These are phyloP conservation scores for Fusarium sp. DNA, from an alignment of 2,329 filamentous ascomycete species.

Conservation along the genomic window DNA sequence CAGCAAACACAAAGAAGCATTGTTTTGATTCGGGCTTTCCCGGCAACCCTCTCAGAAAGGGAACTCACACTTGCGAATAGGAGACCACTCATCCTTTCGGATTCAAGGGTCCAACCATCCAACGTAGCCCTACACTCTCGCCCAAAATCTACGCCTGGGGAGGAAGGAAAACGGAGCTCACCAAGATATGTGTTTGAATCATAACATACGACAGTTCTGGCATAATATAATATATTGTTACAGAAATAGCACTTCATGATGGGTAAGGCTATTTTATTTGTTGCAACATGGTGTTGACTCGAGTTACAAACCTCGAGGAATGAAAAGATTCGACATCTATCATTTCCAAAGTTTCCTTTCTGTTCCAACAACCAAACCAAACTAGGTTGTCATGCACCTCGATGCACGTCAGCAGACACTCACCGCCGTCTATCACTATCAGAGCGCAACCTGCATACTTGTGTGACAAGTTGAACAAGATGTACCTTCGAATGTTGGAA, in stretches of 20 bases:
- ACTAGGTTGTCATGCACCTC: conserved; percentile 13
- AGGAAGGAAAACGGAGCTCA: neutral
- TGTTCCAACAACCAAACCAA: neutral
- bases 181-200: neutral
- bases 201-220: neutral
- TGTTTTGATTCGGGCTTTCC: conserved; percentile 8
- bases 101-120: conserved; percentile 27
- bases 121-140: neutral
- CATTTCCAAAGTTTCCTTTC: neutral
- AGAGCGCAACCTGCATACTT: conserved; percentile 7
- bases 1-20: neutral
- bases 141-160: neutral
- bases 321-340: neutral
- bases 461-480: conserved; percentile 11
- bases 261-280: neutral
- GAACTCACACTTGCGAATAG: neutral
- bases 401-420: conserved; percentile 32
- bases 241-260: neutral
- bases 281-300: neutral
- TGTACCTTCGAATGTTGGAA: neutral
- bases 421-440: conserved; percentile 25
- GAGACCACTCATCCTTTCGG: neutral
- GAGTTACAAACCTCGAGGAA: neutral
- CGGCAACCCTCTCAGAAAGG: conserved; percentile 8
- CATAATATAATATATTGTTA: neutral